Evolutionary conservation across 176 grass and related monocot species (phyloP).

Genomic region (Oryza australiensis): DNA sequence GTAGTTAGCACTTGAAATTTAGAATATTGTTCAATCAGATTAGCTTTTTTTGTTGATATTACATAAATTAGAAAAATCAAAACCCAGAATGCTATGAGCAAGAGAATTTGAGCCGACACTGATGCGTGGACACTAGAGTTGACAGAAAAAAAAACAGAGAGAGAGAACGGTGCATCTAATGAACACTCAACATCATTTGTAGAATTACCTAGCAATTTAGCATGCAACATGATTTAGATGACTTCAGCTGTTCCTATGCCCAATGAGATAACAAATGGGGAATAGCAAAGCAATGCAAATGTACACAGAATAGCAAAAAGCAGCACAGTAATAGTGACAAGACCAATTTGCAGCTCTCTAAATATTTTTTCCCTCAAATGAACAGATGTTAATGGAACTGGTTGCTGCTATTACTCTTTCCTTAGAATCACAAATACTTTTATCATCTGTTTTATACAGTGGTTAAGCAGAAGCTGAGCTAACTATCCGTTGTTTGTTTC

Average conservation of each 20-base stretch:
- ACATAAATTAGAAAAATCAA: neutral
- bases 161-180: neutral
- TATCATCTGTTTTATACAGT: neutral
- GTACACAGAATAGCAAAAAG: neutral
- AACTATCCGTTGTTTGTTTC: neutral
- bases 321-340: neutral
- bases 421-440: neutral
- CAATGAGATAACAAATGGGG: neutral
- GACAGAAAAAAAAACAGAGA: neutral
- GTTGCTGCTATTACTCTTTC: neutral
- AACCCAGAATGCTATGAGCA: neutral
- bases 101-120: neutral
- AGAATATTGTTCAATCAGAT: neutral
- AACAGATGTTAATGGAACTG: neutral
- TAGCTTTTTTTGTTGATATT: neutral
- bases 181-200: neutral
- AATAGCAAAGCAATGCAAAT: neutral
- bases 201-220: neutral
- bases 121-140: neutral
- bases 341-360: neutral
- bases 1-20: neutral
- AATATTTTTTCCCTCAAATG: neutral
- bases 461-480: neutral
- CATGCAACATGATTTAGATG: neutral
- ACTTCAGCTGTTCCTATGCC: neutral